These are phyloP conservation scores for Lecanicillium sp. DNA, from an alignment of 2,329 filamentous ascomycete species.

Conservation along the genomic window DNA sequence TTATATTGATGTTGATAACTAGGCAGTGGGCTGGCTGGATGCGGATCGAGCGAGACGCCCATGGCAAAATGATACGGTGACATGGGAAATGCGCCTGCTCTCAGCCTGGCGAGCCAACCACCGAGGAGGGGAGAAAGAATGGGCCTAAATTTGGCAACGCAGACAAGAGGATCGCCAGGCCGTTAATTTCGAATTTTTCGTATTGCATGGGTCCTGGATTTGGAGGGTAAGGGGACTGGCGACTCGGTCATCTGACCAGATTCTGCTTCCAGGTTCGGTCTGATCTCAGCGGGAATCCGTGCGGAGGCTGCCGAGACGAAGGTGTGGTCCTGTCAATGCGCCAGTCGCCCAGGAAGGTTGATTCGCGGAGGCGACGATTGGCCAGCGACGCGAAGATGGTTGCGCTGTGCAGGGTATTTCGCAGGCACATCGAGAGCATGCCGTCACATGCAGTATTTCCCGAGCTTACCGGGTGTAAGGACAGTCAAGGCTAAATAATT, in stretches of 20 bases:
- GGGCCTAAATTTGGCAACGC: background rate
- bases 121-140: background rate
- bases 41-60: too few relatives aligned
- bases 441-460: too few relatives aligned
- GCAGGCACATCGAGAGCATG: background rate
- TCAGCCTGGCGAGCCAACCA: too few relatives aligned
- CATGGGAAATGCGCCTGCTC: too few relatives aligned
- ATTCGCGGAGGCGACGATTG: too few relatives aligned
- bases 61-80: too few relatives aligned
- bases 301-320: conserved; percentile 9
- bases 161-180: too few relatives aligned
- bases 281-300: conserved; percentile 4
- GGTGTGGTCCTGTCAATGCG: background rate
- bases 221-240: conserved; percentile 9
- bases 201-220: background rate
- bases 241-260: background rate
- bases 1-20: background rate
- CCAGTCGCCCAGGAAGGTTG: too few relatives aligned
- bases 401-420: background rate
- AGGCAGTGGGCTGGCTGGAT: conserved; percentile 3
- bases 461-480: background rate
- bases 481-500: background rate
- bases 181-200: background rate
- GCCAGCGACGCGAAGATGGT: background rate
- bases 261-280: background rate